phyloP scores from a whole-genome alignment of 345 rosid genomes.

The Aquilaria sinensis region DNA sequence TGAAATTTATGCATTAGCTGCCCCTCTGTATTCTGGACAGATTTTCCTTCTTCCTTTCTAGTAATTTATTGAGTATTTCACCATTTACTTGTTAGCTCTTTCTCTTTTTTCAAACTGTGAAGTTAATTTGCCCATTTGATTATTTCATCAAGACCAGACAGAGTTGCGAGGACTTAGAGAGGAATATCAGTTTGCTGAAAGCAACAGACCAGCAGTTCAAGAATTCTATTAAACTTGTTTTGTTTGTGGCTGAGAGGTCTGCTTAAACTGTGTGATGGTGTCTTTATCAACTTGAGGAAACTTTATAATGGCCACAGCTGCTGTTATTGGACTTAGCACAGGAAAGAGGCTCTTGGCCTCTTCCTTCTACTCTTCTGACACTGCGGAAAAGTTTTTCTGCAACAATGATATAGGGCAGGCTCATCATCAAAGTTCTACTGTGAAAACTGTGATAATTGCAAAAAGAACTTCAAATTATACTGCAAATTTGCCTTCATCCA shows the following conservation, averaged over 20 bases:
- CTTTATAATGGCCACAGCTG: constrained; percentile 70
- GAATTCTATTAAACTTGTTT: constrained; percentile 6
- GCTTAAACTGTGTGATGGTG: constrained; percentile 27
- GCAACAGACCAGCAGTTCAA: constrained; percentile 12
- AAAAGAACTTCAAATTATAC: constrained; percentile 49
- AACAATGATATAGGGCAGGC: constrained; percentile 39
- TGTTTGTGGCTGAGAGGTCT: constrained; percentile 14
- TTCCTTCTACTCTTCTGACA: constrained; percentile 52
- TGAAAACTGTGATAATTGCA: constrained; percentile 35
- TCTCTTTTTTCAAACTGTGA: neutral
- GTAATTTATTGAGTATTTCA: neutral
- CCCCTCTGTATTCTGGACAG: too few relatives aligned
- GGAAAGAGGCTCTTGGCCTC: constrained; percentile 79
- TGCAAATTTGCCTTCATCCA: constrained; percentile 42
- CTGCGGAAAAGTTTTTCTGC: constrained; percentile 39
- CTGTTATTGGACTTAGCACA: constrained; percentile 70
- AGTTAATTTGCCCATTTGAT: neutral
- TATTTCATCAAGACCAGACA: neutral
- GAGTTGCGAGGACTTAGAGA: constrained; percentile 8
- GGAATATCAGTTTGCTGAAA: constrained; percentile 7
- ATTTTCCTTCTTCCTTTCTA: too few relatives aligned
- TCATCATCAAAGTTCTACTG: constrained; percentile 32
- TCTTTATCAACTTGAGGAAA: constrained; percentile 15
- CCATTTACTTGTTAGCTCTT: neutral
- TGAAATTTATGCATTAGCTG: too few relatives aligned